Conservation (phyloP, 495 filamentous ascomycete genomes). For the Lasiosphaeria ovina region DNA sequence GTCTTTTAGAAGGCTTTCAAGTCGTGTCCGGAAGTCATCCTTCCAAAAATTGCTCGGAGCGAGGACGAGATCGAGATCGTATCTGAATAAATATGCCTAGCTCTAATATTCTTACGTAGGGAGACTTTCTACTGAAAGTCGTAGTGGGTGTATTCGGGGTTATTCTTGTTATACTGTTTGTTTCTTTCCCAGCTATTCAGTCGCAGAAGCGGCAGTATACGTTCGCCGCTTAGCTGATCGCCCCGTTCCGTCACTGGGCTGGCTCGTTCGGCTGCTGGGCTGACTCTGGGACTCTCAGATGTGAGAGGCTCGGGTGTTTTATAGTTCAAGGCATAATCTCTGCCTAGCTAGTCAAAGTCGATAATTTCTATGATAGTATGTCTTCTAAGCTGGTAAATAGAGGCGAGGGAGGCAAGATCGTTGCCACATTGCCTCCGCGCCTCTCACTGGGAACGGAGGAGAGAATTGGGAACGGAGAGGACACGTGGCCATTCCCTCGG, state of each 20-base stretch:
- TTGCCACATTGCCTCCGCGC: constrained; percentile 5
- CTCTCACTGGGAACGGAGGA: too few species aligned
- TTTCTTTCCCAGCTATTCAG: constrained; percentile 10
- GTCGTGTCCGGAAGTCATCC: constrained; percentile 10
- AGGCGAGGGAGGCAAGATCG: constrained; percentile 1
- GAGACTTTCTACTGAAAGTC: constrained; percentile 13
- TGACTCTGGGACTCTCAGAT: constrained; percentile 5
- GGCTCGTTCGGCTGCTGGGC: constrained; percentile 4
- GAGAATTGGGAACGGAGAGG: too few species aligned
- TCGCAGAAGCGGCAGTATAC: constrained; percentile 9
- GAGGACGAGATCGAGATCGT: constrained; percentile 7
- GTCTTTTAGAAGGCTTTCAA: constrained; percentile 13
- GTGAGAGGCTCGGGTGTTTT: constrained; percentile 5
- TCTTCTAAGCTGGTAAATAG: background rate
- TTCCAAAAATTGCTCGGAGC: constrained; percentile 16
- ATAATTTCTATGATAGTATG: background rate
- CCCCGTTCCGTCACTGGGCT: constrained; percentile 6
- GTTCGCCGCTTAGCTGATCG: constrained; percentile 10
- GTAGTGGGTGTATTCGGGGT: constrained; percentile 11
- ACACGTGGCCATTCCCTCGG: too few species aligned
- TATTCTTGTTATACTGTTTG: constrained; percentile 13
- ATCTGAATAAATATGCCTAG: constrained; percentile 8
- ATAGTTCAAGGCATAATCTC: constrained; percentile 4
- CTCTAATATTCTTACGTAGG: constrained; percentile 14
- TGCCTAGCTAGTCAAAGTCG: constrained; percentile 3